Percentiles rank a stretch among this genome's conserved stretches.
Conservation (phyloP, 108 stramenopile species). For the Aurantiochytrium sp. region DNA sequence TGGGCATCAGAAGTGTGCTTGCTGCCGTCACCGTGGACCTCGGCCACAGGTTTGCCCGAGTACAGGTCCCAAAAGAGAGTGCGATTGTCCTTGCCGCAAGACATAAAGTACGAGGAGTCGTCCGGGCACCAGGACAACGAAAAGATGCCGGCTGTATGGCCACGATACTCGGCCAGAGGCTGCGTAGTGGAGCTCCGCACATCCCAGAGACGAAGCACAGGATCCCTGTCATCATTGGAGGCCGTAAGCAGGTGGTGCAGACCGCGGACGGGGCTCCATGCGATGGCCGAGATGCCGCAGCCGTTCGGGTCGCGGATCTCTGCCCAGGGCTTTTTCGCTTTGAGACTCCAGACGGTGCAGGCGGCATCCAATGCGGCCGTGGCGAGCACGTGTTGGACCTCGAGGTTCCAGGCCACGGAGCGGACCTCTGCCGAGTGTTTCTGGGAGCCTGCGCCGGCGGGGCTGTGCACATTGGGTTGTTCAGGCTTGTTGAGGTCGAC, state of each 20-base stretch:
- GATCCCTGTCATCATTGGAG: constrained; percentile 73
- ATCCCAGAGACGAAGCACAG: constrained; percentile 87
- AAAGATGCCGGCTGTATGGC: constrained; percentile 79
- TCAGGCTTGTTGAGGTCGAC: constrained; percentile 47
- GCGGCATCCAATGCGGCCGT: constrained; percentile 70
- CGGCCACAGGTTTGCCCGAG: constrained; percentile 68
- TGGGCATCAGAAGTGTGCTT: not conserved
- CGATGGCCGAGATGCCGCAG: constrained; percentile 64
- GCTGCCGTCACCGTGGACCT: constrained; percentile 43
- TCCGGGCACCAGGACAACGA: constrained; percentile 89
- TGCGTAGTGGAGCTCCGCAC: constrained; percentile 78
- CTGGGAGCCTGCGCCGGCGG: constrained; percentile 34
- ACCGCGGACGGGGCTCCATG: constrained; percentile 90
- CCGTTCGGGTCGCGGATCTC: constrained; percentile 59
- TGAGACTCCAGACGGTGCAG: constrained; percentile 80
- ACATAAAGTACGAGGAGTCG: constrained; percentile 68
- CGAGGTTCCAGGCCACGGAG: constrained; percentile 83
- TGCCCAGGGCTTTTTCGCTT: constrained; percentile 87
- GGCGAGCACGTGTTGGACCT: constrained; percentile 87
- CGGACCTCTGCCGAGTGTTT: constrained; percentile 72
- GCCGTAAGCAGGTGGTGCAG: constrained; percentile 80
- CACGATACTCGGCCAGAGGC: constrained; percentile 74
- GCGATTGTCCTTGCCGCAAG: constrained; percentile 85
- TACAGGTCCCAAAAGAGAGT: constrained; percentile 92
- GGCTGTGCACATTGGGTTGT: constrained; percentile 40